phyloP scores from a whole-genome alignment of 2,329 filamentous ascomycete genomes.

The Sporothrix brasiliensis region DNA sequence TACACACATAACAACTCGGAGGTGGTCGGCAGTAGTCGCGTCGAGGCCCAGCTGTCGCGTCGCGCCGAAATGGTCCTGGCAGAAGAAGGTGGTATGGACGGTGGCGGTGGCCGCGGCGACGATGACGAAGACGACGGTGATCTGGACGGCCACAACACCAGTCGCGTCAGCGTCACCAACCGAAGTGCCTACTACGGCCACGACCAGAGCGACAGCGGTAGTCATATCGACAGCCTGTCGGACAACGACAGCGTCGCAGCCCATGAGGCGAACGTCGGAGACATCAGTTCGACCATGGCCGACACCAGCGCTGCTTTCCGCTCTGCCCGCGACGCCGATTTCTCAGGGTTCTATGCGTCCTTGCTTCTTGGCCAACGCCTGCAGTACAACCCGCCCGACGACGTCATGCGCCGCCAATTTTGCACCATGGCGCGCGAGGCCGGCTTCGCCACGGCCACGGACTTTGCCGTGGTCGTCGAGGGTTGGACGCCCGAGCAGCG shows the following conservation, averaged over 20 bases:
- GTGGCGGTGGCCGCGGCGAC: slow-evolving; percentile 34
- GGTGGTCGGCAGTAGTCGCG: slow-evolving; percentile 85
- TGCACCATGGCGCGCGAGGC: slow-evolving; percentile 84
- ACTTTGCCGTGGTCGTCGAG: slow-evolving; percentile 90
- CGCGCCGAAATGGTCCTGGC: slow-evolving; percentile 65
- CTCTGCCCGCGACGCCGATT: neutral
- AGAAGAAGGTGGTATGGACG: slow-evolving; percentile 45
- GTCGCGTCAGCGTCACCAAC: slow-evolving; percentile 44
- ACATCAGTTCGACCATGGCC: slow-evolving; percentile 58
- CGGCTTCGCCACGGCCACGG: slow-evolving; percentile 73
- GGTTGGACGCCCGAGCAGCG: slow-evolving; percentile 84
- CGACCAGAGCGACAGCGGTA: slow-evolving; percentile 35
- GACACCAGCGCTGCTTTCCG: slow-evolving; percentile 46
- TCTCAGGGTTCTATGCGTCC: neutral
- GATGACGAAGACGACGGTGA: slow-evolving; percentile 39
- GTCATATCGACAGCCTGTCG: slow-evolving; percentile 13
- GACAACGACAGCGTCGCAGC: slow-evolving; percentile 43
- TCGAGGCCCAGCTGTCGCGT: slow-evolving; percentile 83
- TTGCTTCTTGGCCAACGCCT: slow-evolving; percentile 40
- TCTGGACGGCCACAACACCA: slow-evolving; percentile 48
- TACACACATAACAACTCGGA: slow-evolving; percentile 98
- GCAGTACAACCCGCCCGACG: slow-evolving; percentile 71
- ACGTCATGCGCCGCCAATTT: slow-evolving; percentile 79
- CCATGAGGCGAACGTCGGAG: slow-evolving; percentile 43
- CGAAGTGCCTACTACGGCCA: slow-evolving; percentile 24